phyloP scores from a whole-genome alignment of 257 asterid species.

The Apocynum venetum region DNA sequence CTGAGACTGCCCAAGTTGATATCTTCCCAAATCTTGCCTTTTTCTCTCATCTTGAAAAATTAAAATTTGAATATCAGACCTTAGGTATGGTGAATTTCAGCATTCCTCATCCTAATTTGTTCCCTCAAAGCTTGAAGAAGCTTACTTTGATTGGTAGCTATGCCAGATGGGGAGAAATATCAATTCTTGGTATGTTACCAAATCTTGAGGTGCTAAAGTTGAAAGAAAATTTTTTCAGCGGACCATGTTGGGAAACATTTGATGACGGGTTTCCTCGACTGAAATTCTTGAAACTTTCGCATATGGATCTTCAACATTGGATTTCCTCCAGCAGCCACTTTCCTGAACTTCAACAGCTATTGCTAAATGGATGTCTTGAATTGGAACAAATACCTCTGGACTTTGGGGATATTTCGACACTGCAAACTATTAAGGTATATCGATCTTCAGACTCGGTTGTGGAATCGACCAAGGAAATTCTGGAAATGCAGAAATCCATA shows the following conservation, averaged over 20 bases:
- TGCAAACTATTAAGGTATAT: slow-evolving; percentile 2
- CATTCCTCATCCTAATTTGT: neutral
- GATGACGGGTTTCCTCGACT: neutral
- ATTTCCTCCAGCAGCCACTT: neutral
- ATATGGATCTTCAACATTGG: slow-evolving; percentile 10
- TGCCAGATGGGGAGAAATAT: neutral
- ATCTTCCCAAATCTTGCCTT: neutral
- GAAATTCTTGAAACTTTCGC: slow-evolving; percentile 7
- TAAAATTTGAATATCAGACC: neutral
- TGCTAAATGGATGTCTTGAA: neutral
- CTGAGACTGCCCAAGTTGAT: neutral
- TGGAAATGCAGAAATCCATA: neutral
- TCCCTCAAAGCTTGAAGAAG: neutral
- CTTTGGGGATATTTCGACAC: neutral
- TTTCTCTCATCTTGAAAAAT: neutral
- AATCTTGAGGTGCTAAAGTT: slow-evolving; percentile 14
- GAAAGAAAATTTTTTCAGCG: neutral
- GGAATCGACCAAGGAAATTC: neutral
- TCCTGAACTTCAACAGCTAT: neutral
- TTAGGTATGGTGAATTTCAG: neutral
- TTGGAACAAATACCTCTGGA: slow-evolving; percentile 1
- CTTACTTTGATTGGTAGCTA: slow-evolving; percentile 1
- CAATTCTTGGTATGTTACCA: neutral
- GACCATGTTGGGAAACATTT: neutral
- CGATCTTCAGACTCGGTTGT: neutral